phyloP scores from a whole-genome alignment of 2,329 filamentous ascomycete genomes.

The Drechslerella coelobrocha region DNA sequence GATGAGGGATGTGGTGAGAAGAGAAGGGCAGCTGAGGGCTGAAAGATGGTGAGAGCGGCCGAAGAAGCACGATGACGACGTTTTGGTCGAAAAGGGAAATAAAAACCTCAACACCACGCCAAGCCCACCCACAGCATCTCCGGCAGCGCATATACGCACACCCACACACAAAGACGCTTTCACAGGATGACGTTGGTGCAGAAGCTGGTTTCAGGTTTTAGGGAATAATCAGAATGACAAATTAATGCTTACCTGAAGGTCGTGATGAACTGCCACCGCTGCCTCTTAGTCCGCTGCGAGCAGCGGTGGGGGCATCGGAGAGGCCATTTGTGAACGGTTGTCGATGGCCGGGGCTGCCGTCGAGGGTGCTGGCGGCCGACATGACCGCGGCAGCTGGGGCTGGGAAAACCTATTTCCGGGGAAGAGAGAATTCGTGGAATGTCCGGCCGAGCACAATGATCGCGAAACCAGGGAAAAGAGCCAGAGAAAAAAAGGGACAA shows the following conservation, averaged over 20 bases:
- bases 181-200: not conserved
- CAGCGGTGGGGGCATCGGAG: constrained; percentile 4
- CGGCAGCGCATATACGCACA: not conserved
- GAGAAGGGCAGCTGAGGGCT: too few species aligned
- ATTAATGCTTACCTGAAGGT: constrained; percentile 25
- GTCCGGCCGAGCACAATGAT: not conserved
- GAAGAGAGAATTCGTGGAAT: not conserved
- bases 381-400: constrained; percentile 9
- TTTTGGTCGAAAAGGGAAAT: constrained; percentile 12
- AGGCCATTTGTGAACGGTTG: constrained; percentile 31
- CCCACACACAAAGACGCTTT: not conserved
- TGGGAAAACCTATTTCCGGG: not conserved
- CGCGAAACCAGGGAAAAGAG: not conserved
- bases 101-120: constrained; percentile 10
- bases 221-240: not conserved
- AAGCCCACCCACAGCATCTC: not conserved
- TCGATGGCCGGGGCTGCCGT: constrained; percentile 39
- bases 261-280: constrained; percentile 12
- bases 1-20: constrained; percentile 1
- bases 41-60: constrained; percentile 1
- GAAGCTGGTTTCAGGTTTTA: too few species aligned
- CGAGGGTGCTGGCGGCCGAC: constrained; percentile 39
- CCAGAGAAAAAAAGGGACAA: too few species aligned
- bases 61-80: constrained; percentile 7
- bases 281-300: not conserved